Base-by-base conservation (phyloP, 768 basidiomycete species). In the Suillus luteus region DNA sequence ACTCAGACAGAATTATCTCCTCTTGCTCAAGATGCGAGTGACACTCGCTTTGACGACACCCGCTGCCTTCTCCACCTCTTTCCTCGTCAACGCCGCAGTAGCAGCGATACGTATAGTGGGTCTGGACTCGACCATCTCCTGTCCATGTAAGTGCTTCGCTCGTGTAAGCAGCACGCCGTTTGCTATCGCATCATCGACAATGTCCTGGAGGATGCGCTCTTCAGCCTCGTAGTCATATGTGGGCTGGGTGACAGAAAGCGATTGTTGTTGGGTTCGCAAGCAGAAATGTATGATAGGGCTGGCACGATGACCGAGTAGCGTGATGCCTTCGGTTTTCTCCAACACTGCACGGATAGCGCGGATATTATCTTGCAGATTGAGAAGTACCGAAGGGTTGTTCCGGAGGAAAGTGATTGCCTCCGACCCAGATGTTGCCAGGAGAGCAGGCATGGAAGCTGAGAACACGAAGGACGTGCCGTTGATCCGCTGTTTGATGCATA, bases 391-490 rank as follows among this genome's bases (percentile, higher is more conserved):
- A 0, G 94, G 94, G 1, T 87, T 87, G 64, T 83, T 85, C 51
- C 85, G 85, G 59, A 99, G 81, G 67, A 91, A 86, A 69, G 87
- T 85, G 75, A 98, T 91, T 7, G 88, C 93, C 70, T 94, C 90
- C 0, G 93, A 95, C 2, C 88, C 93, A 68, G 90, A 87, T 66
- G 95, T 95, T 22, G 93, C 88, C 44, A 99, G 87, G 49, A 96
- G 83, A 3, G 93, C 86, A 0, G 97, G 97, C 80, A 96, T 88
- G 2, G 96, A 88, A 19, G 97, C 97, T 1, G 96, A 97, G 81
- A 95, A 99, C 64, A 99, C 95, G 74, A 94, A 96, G 0, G 95
- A 88, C 4, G 94, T 89, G 17, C 93, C 94, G 73, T 99, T 99
- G 84, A 96, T 97, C 54, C 95, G 95, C 86, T 97, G 70, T 40